Conservation (phyloP, 2,329 filamentous ascomycete species). For the Scedosporium aurantiacum region DNA sequence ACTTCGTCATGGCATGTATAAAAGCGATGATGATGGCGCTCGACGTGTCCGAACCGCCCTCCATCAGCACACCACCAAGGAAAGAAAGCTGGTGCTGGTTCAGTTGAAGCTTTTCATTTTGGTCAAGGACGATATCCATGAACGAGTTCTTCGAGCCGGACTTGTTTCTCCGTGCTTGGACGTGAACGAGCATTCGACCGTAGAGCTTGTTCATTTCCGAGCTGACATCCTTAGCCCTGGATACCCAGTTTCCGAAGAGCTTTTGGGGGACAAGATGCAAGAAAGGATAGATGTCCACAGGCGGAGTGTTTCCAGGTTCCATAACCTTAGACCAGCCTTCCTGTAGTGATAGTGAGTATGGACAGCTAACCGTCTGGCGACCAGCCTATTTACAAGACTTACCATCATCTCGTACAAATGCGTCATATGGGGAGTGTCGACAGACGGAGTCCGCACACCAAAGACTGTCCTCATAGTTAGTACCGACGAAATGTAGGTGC, state of each 20-base stretch:
- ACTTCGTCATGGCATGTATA: slow-evolving; percentile 30
- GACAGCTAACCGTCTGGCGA: neutral
- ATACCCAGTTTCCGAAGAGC: slow-evolving; percentile 27
- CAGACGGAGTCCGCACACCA: slow-evolving; percentile 21
- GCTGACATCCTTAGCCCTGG: slow-evolving; percentile 23
- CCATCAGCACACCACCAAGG: slow-evolving; percentile 18
- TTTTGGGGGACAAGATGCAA: slow-evolving; percentile 30
- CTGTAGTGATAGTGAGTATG: neutral
- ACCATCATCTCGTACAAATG: slow-evolving; percentile 28
- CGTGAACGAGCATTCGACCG: slow-evolving; percentile 20
- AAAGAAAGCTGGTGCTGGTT: slow-evolving; percentile 25
- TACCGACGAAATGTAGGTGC: too few relatives aligned
- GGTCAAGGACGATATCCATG: slow-evolving; percentile 29
- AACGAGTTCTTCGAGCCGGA: slow-evolving; percentile 18
- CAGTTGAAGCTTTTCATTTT: slow-evolving; percentile 19
- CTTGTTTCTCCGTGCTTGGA: slow-evolving; percentile 20
- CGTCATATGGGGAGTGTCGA: slow-evolving; percentile 23
- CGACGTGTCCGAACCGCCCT: slow-evolving; percentile 25
- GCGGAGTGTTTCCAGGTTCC: slow-evolving; percentile 36
- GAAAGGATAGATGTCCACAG: slow-evolving; percentile 34
- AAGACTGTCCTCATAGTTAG: slow-evolving; percentile 14
- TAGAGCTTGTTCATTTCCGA: slow-evolving; percentile 30
- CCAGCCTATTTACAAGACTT: neutral
- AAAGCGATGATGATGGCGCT: slow-evolving; percentile 23
- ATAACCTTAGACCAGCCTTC: slow-evolving; percentile 30